Evolutionary conservation across 2,329 filamentous ascomycete genomes (phyloP).

Genomic region (Sclerotinia minor): DNA sequence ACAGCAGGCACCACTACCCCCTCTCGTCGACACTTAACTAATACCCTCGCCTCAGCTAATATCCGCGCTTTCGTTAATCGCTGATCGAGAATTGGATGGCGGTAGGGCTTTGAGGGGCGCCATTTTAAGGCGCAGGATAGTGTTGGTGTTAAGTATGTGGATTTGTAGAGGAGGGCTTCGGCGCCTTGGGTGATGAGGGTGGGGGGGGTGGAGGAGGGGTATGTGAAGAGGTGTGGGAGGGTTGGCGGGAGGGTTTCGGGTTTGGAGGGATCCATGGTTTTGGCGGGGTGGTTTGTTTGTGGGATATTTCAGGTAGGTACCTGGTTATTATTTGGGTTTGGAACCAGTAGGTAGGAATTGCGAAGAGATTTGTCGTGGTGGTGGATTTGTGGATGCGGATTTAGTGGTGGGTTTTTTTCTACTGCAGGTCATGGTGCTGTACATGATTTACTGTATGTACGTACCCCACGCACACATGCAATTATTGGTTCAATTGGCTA

Average conservation of each 20-base stretch:
- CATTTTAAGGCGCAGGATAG: conserved; percentile 82
- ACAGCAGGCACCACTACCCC: conserved; percentile 82
- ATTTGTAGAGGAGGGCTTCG: conserved; percentile 91
- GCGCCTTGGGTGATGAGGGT: conserved; percentile 86
- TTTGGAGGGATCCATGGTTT: conserved; percentile 2
- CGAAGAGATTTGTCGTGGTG: conserved; percentile 9
- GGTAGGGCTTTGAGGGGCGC: conserved; percentile 86
- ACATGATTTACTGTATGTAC: conserved; percentile 15
- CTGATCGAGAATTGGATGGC: conserved; percentile 84
- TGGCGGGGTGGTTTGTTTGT: neutral
- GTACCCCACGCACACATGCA: neutral
- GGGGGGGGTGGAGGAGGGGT: conserved; percentile 60
- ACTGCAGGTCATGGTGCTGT: conserved; percentile 19
- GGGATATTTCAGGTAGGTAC: too few species aligned
- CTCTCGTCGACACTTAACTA: conserved; percentile 75
- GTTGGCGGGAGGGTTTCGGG: conserved; percentile 19
- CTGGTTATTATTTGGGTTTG: neutral
- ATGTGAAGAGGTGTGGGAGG: conserved; percentile 42
- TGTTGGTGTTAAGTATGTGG: conserved; percentile 69
- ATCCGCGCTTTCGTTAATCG: conserved; percentile 85
- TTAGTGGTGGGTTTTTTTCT: conserved; percentile 12
- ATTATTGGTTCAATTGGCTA: neutral
- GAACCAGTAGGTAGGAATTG: neutral
- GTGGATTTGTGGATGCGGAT: conserved; percentile 10
- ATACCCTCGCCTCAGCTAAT: conserved; percentile 81